These are phyloP conservation scores for Torulaspora quercuum DNA, from an alignment of 805 yeast genomes.

Conservation along the genomic window DNA sequence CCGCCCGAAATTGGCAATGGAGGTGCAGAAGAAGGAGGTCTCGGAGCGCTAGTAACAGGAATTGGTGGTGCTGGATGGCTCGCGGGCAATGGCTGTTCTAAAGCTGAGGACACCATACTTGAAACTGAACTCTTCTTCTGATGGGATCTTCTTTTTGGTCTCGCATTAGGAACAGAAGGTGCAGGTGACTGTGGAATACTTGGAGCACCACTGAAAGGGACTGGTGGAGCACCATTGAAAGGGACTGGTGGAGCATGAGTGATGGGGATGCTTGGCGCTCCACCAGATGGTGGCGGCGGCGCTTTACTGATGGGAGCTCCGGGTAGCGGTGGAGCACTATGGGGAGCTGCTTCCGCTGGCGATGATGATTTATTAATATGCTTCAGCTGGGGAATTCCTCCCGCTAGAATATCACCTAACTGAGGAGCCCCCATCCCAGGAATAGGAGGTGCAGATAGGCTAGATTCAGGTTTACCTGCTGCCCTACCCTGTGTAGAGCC, in stretches of 20 bases:
- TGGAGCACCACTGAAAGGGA: conserved; percentile 20
- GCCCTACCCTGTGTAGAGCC: conserved; percentile 16
- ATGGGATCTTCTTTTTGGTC: conserved; percentile 14
- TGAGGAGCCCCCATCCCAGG: conserved; percentile 36
- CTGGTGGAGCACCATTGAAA: conserved; percentile 22
- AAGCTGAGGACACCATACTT: conserved; percentile 9
- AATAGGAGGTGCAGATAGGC: conserved; percentile 28
- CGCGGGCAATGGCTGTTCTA: background rate
- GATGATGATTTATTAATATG: conserved; percentile 39
- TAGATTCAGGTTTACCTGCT: conserved; percentile 24
- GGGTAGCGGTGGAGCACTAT: conserved; percentile 41
- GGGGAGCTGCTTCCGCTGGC: conserved; percentile 33
- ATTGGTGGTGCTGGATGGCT: conserved; percentile 11
- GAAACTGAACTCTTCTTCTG: conserved; percentile 13
- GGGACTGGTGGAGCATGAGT: conserved; percentile 23
- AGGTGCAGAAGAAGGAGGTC: conserved; percentile 24
- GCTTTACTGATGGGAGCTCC: conserved; percentile 30
- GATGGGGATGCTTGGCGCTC: conserved; percentile 6
- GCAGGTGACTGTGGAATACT: conserved; percentile 14
- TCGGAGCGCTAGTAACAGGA: conserved; percentile 5
- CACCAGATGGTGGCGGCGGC: conserved; percentile 11
- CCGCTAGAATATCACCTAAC: conserved; percentile 46
- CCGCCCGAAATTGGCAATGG: conserved; percentile 21
- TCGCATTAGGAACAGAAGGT: conserved; percentile 15
- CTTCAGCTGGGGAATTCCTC: conserved; percentile 72